Evolutionary conservation across 106 monocot species (phyloP).

Genomic region (Hemerocallis citrina): DNA sequence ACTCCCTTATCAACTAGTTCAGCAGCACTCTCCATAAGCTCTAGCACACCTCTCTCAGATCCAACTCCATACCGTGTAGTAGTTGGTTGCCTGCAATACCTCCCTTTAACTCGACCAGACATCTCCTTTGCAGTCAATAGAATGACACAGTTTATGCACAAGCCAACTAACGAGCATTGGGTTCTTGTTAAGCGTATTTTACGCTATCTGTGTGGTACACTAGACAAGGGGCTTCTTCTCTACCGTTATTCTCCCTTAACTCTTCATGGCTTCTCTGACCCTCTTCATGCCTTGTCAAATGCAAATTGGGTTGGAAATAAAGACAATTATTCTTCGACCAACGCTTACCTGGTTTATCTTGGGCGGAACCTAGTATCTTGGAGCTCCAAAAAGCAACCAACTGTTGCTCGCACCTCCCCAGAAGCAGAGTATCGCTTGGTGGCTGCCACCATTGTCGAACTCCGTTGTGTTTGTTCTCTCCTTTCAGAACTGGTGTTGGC

Average conservation of each 20-base stretch:
- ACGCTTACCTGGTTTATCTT: neutral
- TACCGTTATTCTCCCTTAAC: neutral
- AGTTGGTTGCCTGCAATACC: neutral
- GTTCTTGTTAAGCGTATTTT: neutral
- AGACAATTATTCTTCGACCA: conserved; percentile 11
- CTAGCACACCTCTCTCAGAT: neutral
- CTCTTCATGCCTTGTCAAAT: too few relatives aligned
- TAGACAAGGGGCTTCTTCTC: neutral
- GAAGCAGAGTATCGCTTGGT: conserved; percentile 12
- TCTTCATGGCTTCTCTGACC: neutral
- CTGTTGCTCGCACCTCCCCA: conserved; percentile 8
- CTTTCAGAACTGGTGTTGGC: neutral
- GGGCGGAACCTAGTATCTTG: conserved; percentile 5
- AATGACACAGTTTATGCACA: neutral
- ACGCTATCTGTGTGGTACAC: neutral
- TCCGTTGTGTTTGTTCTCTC: conserved; percentile 6
- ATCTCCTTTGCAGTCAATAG: neutral
- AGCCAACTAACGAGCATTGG: neutral
- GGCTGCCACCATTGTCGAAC: neutral
- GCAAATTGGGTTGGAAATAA: neutral
- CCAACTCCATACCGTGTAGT: neutral
- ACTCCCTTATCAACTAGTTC: neutral
- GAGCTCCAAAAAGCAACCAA: conserved; percentile 6
- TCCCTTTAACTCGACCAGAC: neutral
- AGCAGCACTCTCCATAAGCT: too few relatives aligned